Conservation (phyloP, 2,329 filamentous ascomycete species). For the Microdochium paspali region DNA sequence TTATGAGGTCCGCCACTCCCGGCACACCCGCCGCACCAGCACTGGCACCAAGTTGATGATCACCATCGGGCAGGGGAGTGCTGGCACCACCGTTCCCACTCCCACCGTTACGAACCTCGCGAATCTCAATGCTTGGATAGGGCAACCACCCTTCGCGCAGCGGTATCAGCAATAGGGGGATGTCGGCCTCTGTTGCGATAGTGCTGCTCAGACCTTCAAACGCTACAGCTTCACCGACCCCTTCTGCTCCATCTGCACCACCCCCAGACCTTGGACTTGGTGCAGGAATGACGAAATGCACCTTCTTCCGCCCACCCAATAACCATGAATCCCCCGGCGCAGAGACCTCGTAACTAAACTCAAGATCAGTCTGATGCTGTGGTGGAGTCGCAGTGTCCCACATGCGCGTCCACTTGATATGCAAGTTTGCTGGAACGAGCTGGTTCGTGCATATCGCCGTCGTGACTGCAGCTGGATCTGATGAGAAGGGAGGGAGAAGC, state of each 20-base stretch:
- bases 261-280: conserved; percentile 8
- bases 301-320: conserved; percentile 70
- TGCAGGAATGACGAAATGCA: conserved; percentile 59
- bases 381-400: conserved; percentile 43
- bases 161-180: conserved; percentile 71
- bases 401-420: conserved; percentile 50
- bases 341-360: conserved; percentile 77
- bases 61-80: too few relatives aligned
- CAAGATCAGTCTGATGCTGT: conserved; percentile 35
- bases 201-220: conserved; percentile 23
- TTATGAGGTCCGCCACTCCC: conserved; percentile 16
- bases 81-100: conserved; percentile 7
- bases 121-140: conserved; percentile 71
- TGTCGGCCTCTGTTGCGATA: conserved; percentile 39
- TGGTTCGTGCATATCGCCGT: conserved; percentile 52
- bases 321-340: conserved; percentile 72
- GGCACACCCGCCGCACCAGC: conserved; percentile 9
- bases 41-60: too few relatives aligned
- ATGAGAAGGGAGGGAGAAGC: conserved; percentile 26
- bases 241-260: not conserved
- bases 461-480: conserved; percentile 20
- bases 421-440: conserved; percentile 52
- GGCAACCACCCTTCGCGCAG: conserved; percentile 69
- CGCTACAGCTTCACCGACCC: not conserved
- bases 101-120: conserved; percentile 38